Percentiles rank a stretch among this genome's conserved stretches.
Evolutionary conservation across 495 filamentous ascomycete species (phyloP).

Genomic region (Xeromyces bisporus): DNA sequence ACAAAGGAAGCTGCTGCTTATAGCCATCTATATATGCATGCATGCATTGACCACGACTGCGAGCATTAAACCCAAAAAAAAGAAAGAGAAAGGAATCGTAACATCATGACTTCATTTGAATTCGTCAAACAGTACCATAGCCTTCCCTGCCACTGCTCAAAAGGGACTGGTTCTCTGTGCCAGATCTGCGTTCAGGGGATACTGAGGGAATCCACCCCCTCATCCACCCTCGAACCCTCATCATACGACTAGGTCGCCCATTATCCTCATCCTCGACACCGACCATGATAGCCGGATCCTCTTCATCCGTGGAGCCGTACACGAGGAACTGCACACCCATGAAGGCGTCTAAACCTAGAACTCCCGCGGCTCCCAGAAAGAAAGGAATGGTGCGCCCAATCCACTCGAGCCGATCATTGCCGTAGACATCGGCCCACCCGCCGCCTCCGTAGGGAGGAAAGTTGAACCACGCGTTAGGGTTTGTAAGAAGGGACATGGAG

Average conservation of each 20-base stretch:
- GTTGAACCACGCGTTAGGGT: constrained; percentile 49
- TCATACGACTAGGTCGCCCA: constrained; percentile 26
- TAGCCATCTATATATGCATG: no score
- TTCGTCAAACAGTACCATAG: constrained; percentile 26
- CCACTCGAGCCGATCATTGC: constrained; percentile 41
- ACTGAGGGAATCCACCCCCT: constrained; percentile 45
- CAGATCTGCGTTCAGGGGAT: constrained; percentile 9
- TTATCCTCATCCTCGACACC: constrained; percentile 6
- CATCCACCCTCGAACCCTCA: constrained; percentile 47
- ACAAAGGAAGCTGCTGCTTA: no score
- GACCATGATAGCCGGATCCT: constrained; percentile 12
- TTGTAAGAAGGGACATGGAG: constrained; percentile 45
- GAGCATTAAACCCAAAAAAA: no score
- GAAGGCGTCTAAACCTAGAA: constrained; percentile 45
- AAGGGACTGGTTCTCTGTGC: constrained; percentile 17
- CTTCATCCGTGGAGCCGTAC: constrained; percentile 31
- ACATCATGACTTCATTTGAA: no score
- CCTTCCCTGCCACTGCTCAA: constrained; percentile 14
- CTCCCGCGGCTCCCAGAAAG: constrained; percentile 55
- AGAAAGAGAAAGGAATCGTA: no score
- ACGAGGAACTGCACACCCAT: constrained; percentile 49
- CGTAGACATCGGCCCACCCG: constrained; percentile 46
- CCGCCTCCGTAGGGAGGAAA: constrained; percentile 45
- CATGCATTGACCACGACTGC: no score
- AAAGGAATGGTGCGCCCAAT: constrained; percentile 44